Evolutionary conservation across 352 stramenopile genomes (phyloP).

Genomic region (Phytophthora idaei): DNA sequence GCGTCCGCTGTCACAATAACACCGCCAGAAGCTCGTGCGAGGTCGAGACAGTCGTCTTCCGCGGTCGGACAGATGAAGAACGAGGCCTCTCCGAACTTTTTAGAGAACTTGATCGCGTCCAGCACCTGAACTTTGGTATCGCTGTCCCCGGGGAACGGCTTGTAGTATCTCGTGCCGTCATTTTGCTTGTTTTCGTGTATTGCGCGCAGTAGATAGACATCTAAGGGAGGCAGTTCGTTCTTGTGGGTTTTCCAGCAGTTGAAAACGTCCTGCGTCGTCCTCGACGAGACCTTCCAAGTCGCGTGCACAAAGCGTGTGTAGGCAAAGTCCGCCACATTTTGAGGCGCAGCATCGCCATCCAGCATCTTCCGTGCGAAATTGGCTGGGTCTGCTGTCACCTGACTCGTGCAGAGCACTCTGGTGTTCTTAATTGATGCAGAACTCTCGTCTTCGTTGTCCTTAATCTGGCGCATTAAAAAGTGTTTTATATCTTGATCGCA

Average conservation of each 20-base stretch:
- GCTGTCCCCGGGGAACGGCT: conserved; percentile 25
- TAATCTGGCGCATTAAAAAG: conserved; percentile 19
- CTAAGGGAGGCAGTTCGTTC: conserved; percentile 46
- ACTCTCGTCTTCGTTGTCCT: conserved; percentile 2
- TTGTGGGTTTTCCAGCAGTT: conserved; percentile 51
- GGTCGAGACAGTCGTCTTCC: conserved; percentile 69
- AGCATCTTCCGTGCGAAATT: conserved; percentile 22
- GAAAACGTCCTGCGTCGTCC: conserved; percentile 48
- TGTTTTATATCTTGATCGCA: conserved; percentile 39
- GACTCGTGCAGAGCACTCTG: conserved; percentile 51
- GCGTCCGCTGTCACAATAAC: conserved; percentile 55
- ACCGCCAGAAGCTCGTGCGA: conserved; percentile 49
- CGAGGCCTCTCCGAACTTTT: conserved; percentile 42
- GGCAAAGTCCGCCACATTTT: conserved; percentile 40
- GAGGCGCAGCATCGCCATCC: background rate
- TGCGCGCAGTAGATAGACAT: conserved; percentile 35
- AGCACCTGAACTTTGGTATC: conserved; percentile 34
- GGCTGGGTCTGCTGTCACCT: conserved; percentile 42
- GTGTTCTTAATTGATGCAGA: conserved; percentile 15
- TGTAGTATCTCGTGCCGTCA: conserved; percentile 24
- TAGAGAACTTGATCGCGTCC: conserved; percentile 41
- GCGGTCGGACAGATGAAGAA: conserved; percentile 67
- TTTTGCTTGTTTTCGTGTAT: conserved; percentile 26
- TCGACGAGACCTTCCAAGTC: conserved; percentile 45
- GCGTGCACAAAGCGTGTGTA: conserved; percentile 52